Evolutionary conservation across 1,139 yeast species (phyloP), one percentile per base, ranked within the genome.

Genomic region (Taiozyma onychis): DNA sequence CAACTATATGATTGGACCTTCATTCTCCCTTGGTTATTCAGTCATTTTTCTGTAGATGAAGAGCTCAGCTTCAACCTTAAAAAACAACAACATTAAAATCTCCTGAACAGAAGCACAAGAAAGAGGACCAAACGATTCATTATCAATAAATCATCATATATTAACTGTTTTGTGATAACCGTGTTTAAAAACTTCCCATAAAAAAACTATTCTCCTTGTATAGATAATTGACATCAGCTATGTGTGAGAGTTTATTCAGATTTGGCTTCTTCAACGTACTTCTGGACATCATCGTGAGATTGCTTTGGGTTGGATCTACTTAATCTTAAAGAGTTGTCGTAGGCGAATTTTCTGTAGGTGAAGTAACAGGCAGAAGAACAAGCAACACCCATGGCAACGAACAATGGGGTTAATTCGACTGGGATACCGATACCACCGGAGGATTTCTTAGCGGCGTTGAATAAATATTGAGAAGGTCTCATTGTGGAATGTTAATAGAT

Each of bases 381-480:
- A 45, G 93, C 93, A 53, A 83, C 83, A 62, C 83, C 87, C 70
- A 77, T 73, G 42, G 81, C 81, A 43, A 75, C 67, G 58, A 77
- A 74, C 68, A 86, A 78, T 68, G 95, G 95, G 67, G 85, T 82
- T 76, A 86, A 74, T 73, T 86, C 95, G 51, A 85, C 81, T 59
- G 95, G 95, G 50, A 83, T 66, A 44, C 58, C 55, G 62, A 67
- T 48, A 58, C 68, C 72, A 48, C 55, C 51, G 18, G 63, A 53
- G 18, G 63, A 53, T 53, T 66, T 61, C 61, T 69, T 69, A 43
- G 52, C 79, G 57, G 78, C 76, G 66, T 75, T 75, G 65, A 77
- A 70, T 65, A 78, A 72, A 57, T 75, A 67, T 69, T 73, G 75
- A 57, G 83, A 66, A 55, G 84, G 76, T 74, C 82, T 77, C 87